Evolutionary conservation across 345 rosid genomes (phyloP).

Genomic region (Conringia planisiliqua): DNA sequence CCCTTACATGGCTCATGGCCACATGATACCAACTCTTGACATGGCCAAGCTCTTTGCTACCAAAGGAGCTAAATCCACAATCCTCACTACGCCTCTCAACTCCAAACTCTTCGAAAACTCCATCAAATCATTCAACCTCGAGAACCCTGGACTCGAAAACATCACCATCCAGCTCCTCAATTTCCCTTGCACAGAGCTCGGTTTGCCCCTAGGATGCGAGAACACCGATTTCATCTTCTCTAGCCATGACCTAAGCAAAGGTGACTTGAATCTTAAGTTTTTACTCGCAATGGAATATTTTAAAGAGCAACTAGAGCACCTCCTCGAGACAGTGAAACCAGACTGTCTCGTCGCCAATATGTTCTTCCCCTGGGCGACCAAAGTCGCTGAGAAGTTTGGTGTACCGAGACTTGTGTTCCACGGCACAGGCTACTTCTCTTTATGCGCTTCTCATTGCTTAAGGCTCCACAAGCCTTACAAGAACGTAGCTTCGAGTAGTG

Average conservation of each 20-base stretch:
- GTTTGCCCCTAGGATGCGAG: constrained; percentile 50
- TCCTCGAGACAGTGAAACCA: constrained; percentile 38
- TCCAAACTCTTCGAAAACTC: constrained; percentile 24
- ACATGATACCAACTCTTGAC: constrained; percentile 51
- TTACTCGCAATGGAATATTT: constrained; percentile 35
- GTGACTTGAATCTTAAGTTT: constrained; percentile 25
- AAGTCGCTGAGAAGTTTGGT: constrained; percentile 43
- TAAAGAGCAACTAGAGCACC: constrained; percentile 40
- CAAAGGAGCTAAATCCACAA: constrained; percentile 40
- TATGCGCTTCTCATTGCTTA: constrained; percentile 32
- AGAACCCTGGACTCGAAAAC: constrained; percentile 20
- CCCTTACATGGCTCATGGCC: constrained; percentile 60
- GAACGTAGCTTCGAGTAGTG: constrained; percentile 36
- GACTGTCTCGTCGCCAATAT: constrained; percentile 56
- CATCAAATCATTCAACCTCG: constrained; percentile 26
- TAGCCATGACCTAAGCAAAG: background rate
- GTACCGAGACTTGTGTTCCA: constrained; percentile 55
- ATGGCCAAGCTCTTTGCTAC: constrained; percentile 51
- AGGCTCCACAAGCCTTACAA: constrained; percentile 41
- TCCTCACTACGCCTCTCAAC: constrained; percentile 51
- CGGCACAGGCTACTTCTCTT: constrained; percentile 45
- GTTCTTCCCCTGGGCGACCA: constrained; percentile 60
- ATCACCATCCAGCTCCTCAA: constrained; percentile 33
- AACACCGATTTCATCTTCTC: constrained; percentile 32
- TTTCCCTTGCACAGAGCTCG: constrained; percentile 44